Evolutionary conservation across 2,329 filamentous ascomycete species (phyloP), one percentile per base, ranked within the genome.

Genomic region (Alternaria burnsii): DNA sequence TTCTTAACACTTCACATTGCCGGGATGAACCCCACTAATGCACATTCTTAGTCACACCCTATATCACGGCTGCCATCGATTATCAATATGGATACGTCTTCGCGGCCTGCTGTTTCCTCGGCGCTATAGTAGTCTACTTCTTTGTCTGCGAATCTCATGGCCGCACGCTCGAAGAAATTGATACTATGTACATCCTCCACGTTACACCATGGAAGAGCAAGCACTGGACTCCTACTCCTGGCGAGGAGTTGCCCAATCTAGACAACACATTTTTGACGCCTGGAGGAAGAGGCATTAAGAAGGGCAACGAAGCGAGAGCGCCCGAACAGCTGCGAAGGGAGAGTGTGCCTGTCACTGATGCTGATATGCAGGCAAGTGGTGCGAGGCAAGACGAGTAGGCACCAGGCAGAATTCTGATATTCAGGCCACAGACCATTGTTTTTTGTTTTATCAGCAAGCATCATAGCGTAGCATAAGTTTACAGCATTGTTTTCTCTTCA

Each of bases 21-120:
- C 26, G 18, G 6, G 50, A 10, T 5, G 10, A 16, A 28, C n/a
- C 2, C 4, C n/a, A 36, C 38, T 58, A 32, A 58, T 36, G 40
- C 32, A 42, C 11, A 30, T 18, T 34, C 16, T 8, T 4, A 61
- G 59, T 93, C 81, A 93, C 91, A 0, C 89, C 91, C 0, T 93
- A 93, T 78, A 93, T 94, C 73, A 91, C 88, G 0, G 80, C 83
- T 0, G 85, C 86, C 4, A 93, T 93, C 55, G 86, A 90, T 67
- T 93, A 90, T 77, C 84, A 84, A 1, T 92, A 91, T 70, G 91
- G 91, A 2, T 91, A 92, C 65, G 87, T 94, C 30, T 93, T 93
- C 76, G 91, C 90, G 0, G 89, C 83, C 0, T 92, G 89, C 72
- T 90, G 91, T 68, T 80, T 91, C 18, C 81, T 86, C 0, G 90